These are phyloP conservation scores for Diplosphaera chodatii DNA, from an alignment of 139 green algal species.

Conservation along the genomic window DNA sequence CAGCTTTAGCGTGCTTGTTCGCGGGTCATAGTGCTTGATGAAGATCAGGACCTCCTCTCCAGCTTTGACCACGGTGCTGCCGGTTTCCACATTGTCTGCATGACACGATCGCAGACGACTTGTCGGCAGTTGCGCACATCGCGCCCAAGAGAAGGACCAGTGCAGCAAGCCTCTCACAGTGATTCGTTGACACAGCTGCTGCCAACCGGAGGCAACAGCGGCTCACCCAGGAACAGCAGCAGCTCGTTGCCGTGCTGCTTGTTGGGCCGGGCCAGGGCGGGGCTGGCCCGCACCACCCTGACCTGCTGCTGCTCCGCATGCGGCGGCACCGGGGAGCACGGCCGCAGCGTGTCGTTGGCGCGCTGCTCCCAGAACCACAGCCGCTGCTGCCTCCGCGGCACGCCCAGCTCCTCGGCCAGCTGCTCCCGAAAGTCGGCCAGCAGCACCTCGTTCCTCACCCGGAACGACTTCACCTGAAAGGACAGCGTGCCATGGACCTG, in stretches of 20 bases:
- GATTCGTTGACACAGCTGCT: too few relatives aligned
- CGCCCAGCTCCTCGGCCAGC: constrained; percentile 55
- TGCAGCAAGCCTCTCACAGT: too few relatives aligned
- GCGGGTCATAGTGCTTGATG: constrained; percentile 84
- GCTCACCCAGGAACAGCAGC: constrained; percentile 10
- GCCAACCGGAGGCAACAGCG: too few relatives aligned
- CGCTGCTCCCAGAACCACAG: constrained; percentile 84
- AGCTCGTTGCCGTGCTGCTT: neutral
- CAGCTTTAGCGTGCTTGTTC: constrained; percentile 24
- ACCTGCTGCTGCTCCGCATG: constrained; percentile 40
- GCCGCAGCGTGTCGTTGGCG: constrained; percentile 75
- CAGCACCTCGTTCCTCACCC: constrained; percentile 68
- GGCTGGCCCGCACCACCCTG: constrained; percentile 35
- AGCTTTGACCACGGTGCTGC: neutral
- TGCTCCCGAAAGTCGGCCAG: constrained; percentile 74
- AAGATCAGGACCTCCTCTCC: constrained; percentile 73
- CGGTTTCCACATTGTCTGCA: constrained; percentile 45
- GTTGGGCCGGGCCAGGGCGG: too few relatives aligned
- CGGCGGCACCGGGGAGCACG: constrained; percentile 37
- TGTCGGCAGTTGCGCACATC: too few relatives aligned
- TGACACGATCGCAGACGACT: constrained; percentile 53
- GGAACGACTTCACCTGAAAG: constrained; percentile 43
- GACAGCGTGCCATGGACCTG: too few relatives aligned
- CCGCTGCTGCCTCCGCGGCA: constrained; percentile 72
- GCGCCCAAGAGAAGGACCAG: too few relatives aligned